Conservation (phyloP, 164 flowering plant genomes). For the Annona cherimola region DNA sequence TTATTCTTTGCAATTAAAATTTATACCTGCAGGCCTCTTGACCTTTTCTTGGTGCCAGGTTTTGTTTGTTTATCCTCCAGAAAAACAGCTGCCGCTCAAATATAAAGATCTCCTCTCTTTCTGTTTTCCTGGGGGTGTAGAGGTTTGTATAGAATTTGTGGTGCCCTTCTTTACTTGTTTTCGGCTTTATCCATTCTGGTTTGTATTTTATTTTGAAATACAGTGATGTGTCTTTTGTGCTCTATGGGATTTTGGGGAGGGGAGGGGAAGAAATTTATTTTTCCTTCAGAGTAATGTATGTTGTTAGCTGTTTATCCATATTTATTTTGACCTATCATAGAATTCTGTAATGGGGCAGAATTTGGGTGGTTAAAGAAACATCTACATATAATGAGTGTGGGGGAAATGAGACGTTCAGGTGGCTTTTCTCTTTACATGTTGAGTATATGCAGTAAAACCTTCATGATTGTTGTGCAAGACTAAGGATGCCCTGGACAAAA, state of each 20-base stretch:
- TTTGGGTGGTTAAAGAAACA: too few species aligned
- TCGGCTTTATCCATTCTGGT: neutral
- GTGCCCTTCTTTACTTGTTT: constrained; percentile 1
- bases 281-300: too few species aligned
- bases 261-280: too few species aligned
- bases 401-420: too few species aligned
- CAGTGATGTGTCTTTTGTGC: neutral
- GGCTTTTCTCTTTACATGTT: too few species aligned
- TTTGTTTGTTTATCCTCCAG: constrained; percentile 93
- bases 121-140: constrained; percentile 96
- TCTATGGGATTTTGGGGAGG: neutral
- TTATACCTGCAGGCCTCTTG: neutral
- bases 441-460: too few species aligned
- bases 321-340: too few species aligned
- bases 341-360: too few species aligned
- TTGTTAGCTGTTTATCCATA: too few species aligned
- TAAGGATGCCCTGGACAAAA: too few species aligned
- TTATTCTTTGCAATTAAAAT: neutral
- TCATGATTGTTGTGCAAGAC: too few species aligned
- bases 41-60: constrained; percentile 49
- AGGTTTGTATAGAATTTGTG: constrained; percentile 39
- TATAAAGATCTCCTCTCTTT: constrained; percentile 94
- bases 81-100: constrained; percentile 80
- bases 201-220: neutral
- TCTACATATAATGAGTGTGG: too few species aligned